These are phyloP conservation scores for Pyrenochaeta sp. DNA, from an alignment of 2,329 filamentous ascomycete species.

Conservation along the genomic window DNA sequence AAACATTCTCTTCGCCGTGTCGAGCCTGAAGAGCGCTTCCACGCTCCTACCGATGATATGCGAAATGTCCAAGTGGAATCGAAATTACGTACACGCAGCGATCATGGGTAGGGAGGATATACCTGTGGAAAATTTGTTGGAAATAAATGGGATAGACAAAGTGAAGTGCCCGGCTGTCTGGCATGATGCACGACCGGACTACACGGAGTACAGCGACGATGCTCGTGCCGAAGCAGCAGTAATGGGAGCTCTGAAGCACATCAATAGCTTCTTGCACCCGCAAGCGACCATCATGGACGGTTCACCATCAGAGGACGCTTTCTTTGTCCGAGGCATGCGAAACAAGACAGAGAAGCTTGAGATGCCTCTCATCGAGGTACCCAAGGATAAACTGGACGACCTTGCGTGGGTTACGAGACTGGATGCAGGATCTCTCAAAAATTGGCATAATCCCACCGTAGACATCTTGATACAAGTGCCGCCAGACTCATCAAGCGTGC, in stretches of 20 bases:
- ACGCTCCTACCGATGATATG: constrained; percentile 83
- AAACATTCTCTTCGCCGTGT: constrained; percentile 81
- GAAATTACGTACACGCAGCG: constrained; percentile 82
- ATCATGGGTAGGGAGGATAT: constrained; percentile 79
- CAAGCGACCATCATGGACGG: constrained; percentile 79
- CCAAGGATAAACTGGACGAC: constrained; percentile 67
- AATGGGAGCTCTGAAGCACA: constrained; percentile 72
- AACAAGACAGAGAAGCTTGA: constrained; percentile 61
- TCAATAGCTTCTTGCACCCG: constrained; percentile 78
- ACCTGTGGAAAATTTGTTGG: constrained; percentile 71
- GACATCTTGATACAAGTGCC: constrained; percentile 86
- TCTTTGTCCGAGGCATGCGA: constrained; percentile 70
- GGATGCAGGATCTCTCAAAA: constrained; percentile 74
- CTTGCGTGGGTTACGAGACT: constrained; percentile 81
- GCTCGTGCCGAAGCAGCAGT: constrained; percentile 72
- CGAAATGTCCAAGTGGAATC: constrained; percentile 75
- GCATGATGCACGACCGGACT: constrained; percentile 81
- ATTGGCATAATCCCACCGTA: constrained; percentile 79
- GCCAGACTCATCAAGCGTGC: constrained; percentile 75
- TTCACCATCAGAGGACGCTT: constrained; percentile 70
- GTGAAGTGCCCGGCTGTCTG: constrained; percentile 70
- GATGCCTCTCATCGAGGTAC: constrained; percentile 78
- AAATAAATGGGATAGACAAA: constrained; percentile 80
- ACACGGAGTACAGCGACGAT: constrained; percentile 73
- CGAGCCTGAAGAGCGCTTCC: constrained; percentile 76